Conservation (phyloP, 2,329 filamentous ascomycete species). For the Didymosphaeria variabile region DNA sequence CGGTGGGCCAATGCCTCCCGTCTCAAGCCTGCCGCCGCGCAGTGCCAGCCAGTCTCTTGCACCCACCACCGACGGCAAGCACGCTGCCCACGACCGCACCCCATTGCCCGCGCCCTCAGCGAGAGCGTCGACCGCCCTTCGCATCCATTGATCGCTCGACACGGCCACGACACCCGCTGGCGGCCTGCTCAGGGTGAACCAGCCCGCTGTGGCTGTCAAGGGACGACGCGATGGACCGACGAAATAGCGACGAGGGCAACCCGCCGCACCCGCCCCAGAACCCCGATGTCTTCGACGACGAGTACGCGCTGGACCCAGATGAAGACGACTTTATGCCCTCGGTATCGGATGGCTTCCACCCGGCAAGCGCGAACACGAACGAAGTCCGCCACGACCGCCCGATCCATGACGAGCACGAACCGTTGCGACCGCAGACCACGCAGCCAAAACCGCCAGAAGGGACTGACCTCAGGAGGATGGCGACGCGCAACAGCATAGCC, state of each 20-base stretch:
- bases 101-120: slow-evolving; percentile 25
- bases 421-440: slow-evolving; percentile 35
- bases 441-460: slow-evolving; percentile 18
- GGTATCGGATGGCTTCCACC: slow-evolving; percentile 58
- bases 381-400: slow-evolving; percentile 25
- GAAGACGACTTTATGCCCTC: slow-evolving; percentile 54
- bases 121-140: slow-evolving; percentile 10
- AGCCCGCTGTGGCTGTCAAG: slow-evolving; percentile 40
- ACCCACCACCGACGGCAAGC: slow-evolving; percentile 35
- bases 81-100: slow-evolving; percentile 26
- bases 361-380: slow-evolving; percentile 41
- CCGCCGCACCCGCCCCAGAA: slow-evolving; percentile 41
- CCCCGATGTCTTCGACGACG: slow-evolving; percentile 59
- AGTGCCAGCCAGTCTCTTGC: slow-evolving; percentile 21
- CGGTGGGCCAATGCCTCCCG: slow-evolving; percentile 28
- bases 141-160: slow-evolving; percentile 20
- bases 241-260: slow-evolving; percentile 42
- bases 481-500: slow-evolving; percentile 50
- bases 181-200: slow-evolving; percentile 35
- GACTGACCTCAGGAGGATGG: slow-evolving; percentile 40
- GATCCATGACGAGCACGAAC: slow-evolving; percentile 35
- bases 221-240: slow-evolving; percentile 51
- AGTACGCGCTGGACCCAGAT: slow-evolving; percentile 53
- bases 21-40: slow-evolving; percentile 31
- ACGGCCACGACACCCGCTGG: slow-evolving; percentile 27